Conservation (phyloP, 257 asterid species). For the Primulina tabacum region DNA sequence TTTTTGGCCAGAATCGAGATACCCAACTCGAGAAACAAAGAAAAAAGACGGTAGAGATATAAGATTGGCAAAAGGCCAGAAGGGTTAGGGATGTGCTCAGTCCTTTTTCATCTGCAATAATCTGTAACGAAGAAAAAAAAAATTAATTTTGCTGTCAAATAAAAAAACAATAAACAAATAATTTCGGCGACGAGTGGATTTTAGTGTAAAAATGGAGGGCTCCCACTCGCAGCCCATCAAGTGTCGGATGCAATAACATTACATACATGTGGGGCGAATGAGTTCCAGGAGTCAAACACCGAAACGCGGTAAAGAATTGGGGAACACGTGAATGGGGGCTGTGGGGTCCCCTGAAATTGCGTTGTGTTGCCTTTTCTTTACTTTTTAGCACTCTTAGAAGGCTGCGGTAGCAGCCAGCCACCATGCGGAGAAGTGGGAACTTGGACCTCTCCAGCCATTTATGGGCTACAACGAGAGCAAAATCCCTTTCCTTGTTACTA, state of each 20-base stretch:
- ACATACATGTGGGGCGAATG: slow-evolving; percentile 10
- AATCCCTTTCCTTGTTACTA: no score
- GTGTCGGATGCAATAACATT: slow-evolving; percentile 24
- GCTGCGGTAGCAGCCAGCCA: background rate
- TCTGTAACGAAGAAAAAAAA: slow-evolving; percentile 29
- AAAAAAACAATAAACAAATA: slow-evolving; percentile 3
- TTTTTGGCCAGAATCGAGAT: slow-evolving; percentile 16
- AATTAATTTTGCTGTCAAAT: background rate
- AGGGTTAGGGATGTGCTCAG: slow-evolving; percentile 1
- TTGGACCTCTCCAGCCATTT: background rate
- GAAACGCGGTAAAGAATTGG: slow-evolving; percentile 17
- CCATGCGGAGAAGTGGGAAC: no score
- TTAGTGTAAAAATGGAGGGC: background rate
- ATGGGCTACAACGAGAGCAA: background rate
- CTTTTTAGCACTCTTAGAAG: background rate
- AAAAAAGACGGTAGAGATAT: slow-evolving; percentile 20
- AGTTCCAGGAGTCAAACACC: slow-evolving; percentile 17
- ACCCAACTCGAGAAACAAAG: slow-evolving; percentile 23
- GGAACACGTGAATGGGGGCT: slow-evolving; percentile 21
- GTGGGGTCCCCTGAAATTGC: background rate
- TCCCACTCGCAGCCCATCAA: slow-evolving; percentile 21
- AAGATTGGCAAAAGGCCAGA: slow-evolving; percentile 29
- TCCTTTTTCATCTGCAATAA: background rate
- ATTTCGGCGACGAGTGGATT: slow-evolving; percentile 39
- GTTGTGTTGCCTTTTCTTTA: background rate